Percentiles rank a stretch among this genome's conserved stretches.
These are phyloP conservation scores for Trichoderma sp. DNA, from an alignment of 2,329 filamentous ascomycete genomes.

Conservation along the genomic window DNA sequence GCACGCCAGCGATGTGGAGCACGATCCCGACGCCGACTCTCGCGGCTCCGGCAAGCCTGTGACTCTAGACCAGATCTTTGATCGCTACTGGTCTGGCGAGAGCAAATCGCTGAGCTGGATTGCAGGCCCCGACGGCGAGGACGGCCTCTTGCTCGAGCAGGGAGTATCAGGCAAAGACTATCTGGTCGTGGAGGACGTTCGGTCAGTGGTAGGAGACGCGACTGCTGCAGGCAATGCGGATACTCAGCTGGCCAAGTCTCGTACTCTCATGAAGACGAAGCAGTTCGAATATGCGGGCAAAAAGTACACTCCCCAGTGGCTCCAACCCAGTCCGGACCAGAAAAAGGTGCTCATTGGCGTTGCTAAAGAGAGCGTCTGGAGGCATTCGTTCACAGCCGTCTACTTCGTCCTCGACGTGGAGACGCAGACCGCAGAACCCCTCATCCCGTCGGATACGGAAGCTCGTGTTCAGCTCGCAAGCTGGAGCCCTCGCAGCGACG, in stretches of 20 bases:
- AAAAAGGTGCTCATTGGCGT: conserved; percentile 85
- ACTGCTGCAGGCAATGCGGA: conserved; percentile 37
- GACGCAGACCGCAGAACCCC: conserved; percentile 73
- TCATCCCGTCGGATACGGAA: conserved; percentile 70
- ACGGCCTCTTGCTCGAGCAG: conserved; percentile 82
- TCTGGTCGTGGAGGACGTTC: conserved; percentile 85
- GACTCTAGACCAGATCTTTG: conserved; percentile 71
- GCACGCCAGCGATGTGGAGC: conserved; percentile 63
- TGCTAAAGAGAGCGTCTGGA: conserved; percentile 75
- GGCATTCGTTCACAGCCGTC: conserved; percentile 81
- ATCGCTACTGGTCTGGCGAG: conserved; percentile 66
- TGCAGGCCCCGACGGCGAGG: conserved; percentile 71
- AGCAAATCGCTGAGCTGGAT: conserved; percentile 77
- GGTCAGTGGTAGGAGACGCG: conserved; percentile 45
- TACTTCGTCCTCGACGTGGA: conserved; percentile 95
- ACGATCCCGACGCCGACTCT: conserved; percentile 69
- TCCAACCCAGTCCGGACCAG: conserved; percentile 80
- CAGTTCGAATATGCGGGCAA: conserved; percentile 64
- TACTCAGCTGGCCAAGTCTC: conserved; percentile 52
- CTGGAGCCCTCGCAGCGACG: conserved; percentile 87
- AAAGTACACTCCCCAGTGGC: conserved; percentile 60
- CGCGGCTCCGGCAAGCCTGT: conserved; percentile 72
- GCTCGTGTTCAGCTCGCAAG: conserved; percentile 78
- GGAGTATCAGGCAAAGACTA: conserved; percentile 69
- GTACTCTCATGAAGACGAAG: conserved; percentile 73